Base-by-base conservation (phyloP, 2,329 filamentous ascomycete species). In the Epichloe gansuensis region DNA sequence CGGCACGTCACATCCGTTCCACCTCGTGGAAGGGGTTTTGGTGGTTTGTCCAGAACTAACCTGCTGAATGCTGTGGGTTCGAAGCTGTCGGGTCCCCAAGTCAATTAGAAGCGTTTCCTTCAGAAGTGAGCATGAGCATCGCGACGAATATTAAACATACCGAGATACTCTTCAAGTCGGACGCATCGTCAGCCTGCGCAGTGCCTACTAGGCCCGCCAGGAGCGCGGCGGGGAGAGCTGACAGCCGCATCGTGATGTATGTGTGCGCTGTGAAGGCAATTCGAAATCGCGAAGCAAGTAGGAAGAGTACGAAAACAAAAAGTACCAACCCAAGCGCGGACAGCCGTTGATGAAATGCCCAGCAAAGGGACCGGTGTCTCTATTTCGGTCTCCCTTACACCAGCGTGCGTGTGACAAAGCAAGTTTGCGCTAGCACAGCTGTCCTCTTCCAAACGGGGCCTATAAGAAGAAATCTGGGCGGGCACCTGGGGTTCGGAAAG, bases 11-110 rank as follows among this genome's bases (percentile, higher is more conserved):
- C 25, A 9, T 23, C 28, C 6, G 31, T 15, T 28, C 42, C 12
- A 28, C 13, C n/a, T 5, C 13, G 12, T 37, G 7, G 5, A 12
- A 5, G 13, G 49, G n/a, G 17, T 21, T 8, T 21, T 25, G 25
- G 17, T 6, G 4, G 5, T 42, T 6, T 38, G 28, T 38, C 31
- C 5, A 23, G 31, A 61, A 78, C 84, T 69, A 73, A 91, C 87
- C 77, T 86, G 80, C 67, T 79, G 74, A 57, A 95, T 77, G 64
- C 85, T 91, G 71, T 95, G 91, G 64, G 91, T 95, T 66, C 88
- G 83, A 65, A 95, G 77, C 87, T 94, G 54, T 45, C 69, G 42
- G 50, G 45, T 49, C 39, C 42, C 31, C 31, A 47, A 54, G n/a
- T 5, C 8, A 21, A 35, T 53, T 31, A 53, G 47, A n/a, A 6